Base-by-base conservation (phyloP, 768 basidiomycete genomes). In the Brasilioporus rufonigricans region DNA sequence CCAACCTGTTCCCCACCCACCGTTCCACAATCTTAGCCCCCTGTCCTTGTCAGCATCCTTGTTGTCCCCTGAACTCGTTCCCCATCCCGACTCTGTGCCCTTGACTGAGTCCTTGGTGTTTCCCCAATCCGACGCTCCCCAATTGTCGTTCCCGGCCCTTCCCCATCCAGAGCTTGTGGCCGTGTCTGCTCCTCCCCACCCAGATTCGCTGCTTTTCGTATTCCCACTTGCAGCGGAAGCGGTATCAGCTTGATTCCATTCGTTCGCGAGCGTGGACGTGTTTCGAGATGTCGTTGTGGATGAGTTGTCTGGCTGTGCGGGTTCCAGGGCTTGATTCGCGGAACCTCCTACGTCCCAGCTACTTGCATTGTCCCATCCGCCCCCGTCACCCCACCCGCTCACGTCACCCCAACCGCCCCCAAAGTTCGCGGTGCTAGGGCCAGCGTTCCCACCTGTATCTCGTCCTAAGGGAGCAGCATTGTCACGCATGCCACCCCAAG, bases 261-360 rank as follows among this genome's bases (percentile, higher is more conserved):
- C 40, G 23, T 13, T 52, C 21, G 14, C 16, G 29, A n/a, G 29
- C 4, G 38, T 13, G 21, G 52, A 40, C 16, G 49, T 19, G 10
- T 39, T 50, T 40, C 23, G 29, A 16, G 55, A 44, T 36, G 32
- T 55, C 19, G 36, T n/a, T n/a, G n/a, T 5, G 29, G 27, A 36
- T 19, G 38, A 3, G 38, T 33, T 51, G 18, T 24, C 41, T 31
- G 45, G 11, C 4, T 26, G 49, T 10, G 43, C 19, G 24, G 54
- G 14, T 29, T 36, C 46, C n/a, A 46, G 13, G 16, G 33, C 48
- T 31, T 24, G 53, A 53, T 50, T 56, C 27, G 36, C 21, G 5
- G 61, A 33, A 10, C 31, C 48, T 21, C 33, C 49, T 4, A 43
- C 31, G 44, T 41, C 51, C 57, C 60, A 56, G 39, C 58, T 61